Percentiles rank a stretch among this genome's conserved stretches.
Conservation (phyloP, 805 yeast species). For the Lachancea lanzarotensis region DNA sequence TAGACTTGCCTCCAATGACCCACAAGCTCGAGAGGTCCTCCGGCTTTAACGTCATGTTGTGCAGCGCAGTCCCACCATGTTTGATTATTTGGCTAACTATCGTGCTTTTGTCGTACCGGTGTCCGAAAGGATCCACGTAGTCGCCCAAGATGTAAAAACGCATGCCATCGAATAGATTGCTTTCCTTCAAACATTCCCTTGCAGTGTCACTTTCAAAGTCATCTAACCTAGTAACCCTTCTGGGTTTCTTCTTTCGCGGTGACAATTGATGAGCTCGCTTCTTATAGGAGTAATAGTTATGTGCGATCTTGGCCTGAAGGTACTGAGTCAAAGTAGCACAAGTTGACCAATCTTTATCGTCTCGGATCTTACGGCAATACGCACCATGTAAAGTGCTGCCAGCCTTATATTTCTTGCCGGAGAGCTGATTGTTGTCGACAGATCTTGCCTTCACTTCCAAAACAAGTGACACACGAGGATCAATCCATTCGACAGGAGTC, state of each 20-base stretch:
- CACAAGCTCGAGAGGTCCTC: slow-evolving; percentile 16
- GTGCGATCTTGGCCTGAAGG: slow-evolving; percentile 30
- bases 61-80: slow-evolving; percentile 46
- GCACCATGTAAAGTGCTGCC: slow-evolving; percentile 73
- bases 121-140: slow-evolving; percentile 21
- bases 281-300: slow-evolving; percentile 9
- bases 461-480: slow-evolving; percentile 71
- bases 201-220: not conserved
- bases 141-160: slow-evolving; percentile 53
- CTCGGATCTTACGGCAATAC: slow-evolving; percentile 58
- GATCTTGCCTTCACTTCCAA: slow-evolving; percentile 80
- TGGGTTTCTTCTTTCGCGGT: slow-evolving; percentile 8
- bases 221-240: not conserved
- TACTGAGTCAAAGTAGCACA: slow-evolving; percentile 54
- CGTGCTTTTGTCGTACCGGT: slow-evolving; percentile 26
- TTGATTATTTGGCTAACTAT: slow-evolving; percentile 34
- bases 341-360: slow-evolving; percentile 57
- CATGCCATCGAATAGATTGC: slow-evolving; percentile 39
- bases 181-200: slow-evolving; percentile 4
- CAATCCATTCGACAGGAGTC: slow-evolving; percentile 69
- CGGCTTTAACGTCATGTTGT: slow-evolving; percentile 12
- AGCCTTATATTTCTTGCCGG: slow-evolving; percentile 45
- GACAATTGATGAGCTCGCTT: slow-evolving; percentile 14
- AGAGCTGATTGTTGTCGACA: slow-evolving; percentile 43
- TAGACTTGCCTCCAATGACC: slow-evolving; percentile 36